Percentiles rank a stretch among this genome's conserved stretches.
Evolutionary conservation across 345 rosid genomes (phyloP).

Genomic region (Rhodamnia rubescens): DNA sequence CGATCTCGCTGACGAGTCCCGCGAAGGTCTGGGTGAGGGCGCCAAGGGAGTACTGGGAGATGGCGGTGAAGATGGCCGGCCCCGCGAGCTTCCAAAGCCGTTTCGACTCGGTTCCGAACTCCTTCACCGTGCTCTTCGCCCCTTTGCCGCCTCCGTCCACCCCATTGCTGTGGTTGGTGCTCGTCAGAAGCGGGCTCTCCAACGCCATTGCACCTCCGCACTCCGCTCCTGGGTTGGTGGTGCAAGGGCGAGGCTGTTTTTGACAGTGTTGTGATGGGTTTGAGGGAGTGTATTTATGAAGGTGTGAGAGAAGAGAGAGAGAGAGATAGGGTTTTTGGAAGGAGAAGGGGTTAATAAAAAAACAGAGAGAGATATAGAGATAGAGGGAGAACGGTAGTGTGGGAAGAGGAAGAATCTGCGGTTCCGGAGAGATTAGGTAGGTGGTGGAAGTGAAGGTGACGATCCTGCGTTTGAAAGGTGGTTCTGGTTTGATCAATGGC

Average conservation of each 20-base stretch:
- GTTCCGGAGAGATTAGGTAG: background rate
- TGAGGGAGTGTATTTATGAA: background rate
- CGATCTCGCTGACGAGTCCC: constrained; percentile 62
- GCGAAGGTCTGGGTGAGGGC: constrained; percentile 85
- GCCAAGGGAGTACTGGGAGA: constrained; percentile 78
- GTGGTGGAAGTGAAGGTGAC: background rate
- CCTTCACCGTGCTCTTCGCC: constrained; percentile 9
- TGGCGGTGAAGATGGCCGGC: constrained; percentile 71
- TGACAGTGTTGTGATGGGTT: background rate
- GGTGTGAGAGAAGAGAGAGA: background rate
- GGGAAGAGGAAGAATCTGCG: background rate
- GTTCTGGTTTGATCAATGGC: background rate
- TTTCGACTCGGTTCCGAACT: constrained; percentile 54
- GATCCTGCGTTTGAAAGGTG: background rate
- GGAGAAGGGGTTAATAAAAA: background rate
- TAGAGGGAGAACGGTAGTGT: background rate
- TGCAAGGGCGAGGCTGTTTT: background rate
- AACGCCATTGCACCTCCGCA: constrained; percentile 9
- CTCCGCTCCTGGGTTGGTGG: background rate
- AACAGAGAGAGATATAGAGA: background rate
- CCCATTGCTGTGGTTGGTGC: background rate
- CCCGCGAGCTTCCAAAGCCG: constrained; percentile 79
- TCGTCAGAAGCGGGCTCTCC: constrained; percentile 24
- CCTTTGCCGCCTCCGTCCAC: background rate
- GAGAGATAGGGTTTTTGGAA: background rate